phyloP scores from a whole-genome alignment of 139 green algal species.

The Tetradesmus lagerheimii region DNA sequence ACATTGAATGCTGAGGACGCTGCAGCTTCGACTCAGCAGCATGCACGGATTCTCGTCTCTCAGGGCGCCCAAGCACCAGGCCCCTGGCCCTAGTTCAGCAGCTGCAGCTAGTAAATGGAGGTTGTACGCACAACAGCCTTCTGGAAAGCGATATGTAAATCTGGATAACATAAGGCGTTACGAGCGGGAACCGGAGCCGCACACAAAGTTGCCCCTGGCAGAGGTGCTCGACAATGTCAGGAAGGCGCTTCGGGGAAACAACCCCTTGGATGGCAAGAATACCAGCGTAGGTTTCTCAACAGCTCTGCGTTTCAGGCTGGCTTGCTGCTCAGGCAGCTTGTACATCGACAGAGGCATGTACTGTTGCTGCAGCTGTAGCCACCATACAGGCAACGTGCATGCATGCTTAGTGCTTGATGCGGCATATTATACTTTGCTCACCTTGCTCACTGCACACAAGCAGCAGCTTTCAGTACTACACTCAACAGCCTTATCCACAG shows the following conservation, averaged over 20 bases:
- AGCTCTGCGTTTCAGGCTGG: not conserved
- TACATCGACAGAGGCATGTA: no score
- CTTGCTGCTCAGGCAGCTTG: not conserved
- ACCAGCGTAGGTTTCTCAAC: not conserved
- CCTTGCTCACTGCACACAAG: not conserved
- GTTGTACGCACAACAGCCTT: not conserved
- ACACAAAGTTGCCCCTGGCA: not conserved
- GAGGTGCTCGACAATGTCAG: constrained; percentile 10
- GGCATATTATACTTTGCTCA: not conserved
- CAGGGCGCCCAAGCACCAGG: not conserved
- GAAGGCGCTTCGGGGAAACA: not conserved
- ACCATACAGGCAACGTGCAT: not conserved
- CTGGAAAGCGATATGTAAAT: not conserved
- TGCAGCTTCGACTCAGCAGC: not conserved
- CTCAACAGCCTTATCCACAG: not conserved
- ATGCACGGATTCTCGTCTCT: not conserved
- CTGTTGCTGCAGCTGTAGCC: not conserved
- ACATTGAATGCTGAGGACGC: not conserved
- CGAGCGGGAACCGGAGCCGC: not conserved
- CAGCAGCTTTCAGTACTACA: not conserved
- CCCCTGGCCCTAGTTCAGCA: not conserved
- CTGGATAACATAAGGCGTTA: not conserved
- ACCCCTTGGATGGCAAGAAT: constrained; percentile 2
- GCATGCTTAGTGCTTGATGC: not conserved
- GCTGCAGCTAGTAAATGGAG: not conserved